phyloP scores from a whole-genome alignment of 2,329 filamentous ascomycete genomes.

The Diaporthe sp. region DNA sequence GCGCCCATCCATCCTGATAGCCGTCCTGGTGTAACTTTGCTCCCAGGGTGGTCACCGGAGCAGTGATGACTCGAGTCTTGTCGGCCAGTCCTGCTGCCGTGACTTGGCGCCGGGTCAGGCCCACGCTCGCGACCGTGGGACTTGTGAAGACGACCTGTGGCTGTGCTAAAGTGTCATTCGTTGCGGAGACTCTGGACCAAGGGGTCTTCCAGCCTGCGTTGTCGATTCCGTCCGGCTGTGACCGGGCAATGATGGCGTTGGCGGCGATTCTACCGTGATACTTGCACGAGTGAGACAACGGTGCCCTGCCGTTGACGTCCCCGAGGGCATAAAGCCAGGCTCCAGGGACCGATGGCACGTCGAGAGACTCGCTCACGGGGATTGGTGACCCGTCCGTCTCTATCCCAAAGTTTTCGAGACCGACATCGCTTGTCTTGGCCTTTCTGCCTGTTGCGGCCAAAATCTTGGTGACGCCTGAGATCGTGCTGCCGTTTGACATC shows the following conservation, averaged over 20 bases:
- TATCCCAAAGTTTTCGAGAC: not conserved
- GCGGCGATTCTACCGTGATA: conserved; percentile 5
- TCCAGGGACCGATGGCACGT: not conserved
- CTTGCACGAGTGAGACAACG: not conserved
- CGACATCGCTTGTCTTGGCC: not conserved
- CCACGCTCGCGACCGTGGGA: not conserved
- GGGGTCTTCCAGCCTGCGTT: not conserved
- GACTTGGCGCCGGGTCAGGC: not conserved
- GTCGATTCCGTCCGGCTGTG: not conserved
- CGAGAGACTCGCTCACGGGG: not conserved
- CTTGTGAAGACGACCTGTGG: not conserved
- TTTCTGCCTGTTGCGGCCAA: not conserved
- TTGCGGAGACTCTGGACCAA: not conserved
- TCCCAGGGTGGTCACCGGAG: not conserved
- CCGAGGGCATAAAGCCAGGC: not conserved
- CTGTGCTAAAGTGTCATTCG: not conserved
- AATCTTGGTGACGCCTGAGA: not conserved
- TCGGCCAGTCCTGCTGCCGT: not conserved
- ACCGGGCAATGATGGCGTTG: not conserved
- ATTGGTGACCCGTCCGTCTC: not conserved
- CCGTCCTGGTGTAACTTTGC: conserved; percentile 3
- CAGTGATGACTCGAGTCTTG: not conserved
- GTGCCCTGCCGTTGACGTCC: conserved; percentile 1
- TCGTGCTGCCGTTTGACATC: not conserved
- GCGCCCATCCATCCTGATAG: conserved; percentile 4